Evolutionary conservation across 495 filamentous ascomycete species (phyloP), one percentile per base, ranked within the genome.

Genomic region (Xylaria nigripes): DNA sequence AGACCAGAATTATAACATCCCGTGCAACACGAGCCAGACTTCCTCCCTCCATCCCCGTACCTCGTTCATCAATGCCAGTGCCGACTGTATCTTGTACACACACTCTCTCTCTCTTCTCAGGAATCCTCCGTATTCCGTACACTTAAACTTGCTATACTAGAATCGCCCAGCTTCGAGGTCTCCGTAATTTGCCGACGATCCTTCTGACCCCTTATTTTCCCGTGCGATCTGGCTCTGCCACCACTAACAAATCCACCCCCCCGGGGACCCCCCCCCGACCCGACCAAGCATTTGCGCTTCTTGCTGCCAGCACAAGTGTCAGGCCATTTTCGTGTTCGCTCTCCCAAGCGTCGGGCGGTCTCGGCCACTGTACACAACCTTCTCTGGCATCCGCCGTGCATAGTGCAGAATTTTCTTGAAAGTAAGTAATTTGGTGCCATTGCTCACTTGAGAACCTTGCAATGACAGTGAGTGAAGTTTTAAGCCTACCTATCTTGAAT

Each of bases 241-340:
- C n/a, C 18, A 46, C 15, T n/a, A 9, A 24, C 40, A n/a, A n/a
- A n/a, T n/a, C n/a, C n/a, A n/a, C n/a, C n/a, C n/a, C n/a, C n/a
- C n/a, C n/a, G n/a, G n/a, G n/a, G n/a, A n/a, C n/a, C n/a, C n/a
- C n/a, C n/a, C n/a, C n/a, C n/a, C n/a, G n/a, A n/a, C n/a, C n/a
- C n/a, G 45, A 46, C 45, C 53, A 50, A 56, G 53, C 25, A 48
- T 41, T 29, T 58, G 60, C 58, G 56, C 56, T n/a, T 58, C 59
- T 61, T 61, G 61, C 63, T 43, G 49, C 57, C 54, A 58, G 54
- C 61, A 67, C 16, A 42, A 25, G 55, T 51, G 64, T 67, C 64
- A 67, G 64, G 64, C 64, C 64, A 67, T 67, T 54, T 57, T 57
- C 51, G 56, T 61, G 27, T 60, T 60, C 59, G 61, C 63, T 62